Evolutionary conservation across 371 early-diverging fungal genomes (phyloP), one percentile per base, ranked within the genome.

Genomic region (Paramicrosporidium saccamoebae): DNA sequence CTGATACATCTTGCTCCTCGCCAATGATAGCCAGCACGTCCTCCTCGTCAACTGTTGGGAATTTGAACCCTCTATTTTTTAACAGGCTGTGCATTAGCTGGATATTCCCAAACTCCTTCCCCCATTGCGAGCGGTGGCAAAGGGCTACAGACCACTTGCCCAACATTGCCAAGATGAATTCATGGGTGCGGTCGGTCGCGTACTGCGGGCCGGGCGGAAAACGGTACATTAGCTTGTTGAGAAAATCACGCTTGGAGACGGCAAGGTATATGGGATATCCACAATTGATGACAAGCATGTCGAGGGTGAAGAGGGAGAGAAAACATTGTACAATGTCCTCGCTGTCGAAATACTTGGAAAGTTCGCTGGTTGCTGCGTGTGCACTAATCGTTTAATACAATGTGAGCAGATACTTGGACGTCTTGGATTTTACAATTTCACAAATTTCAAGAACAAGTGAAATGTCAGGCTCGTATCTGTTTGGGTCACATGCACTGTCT

Each of bases 251-350:
- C 14, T 69, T 61, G 10, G 66, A 64, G 19, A 90, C 58, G 33
- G 82, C 78, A 28, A 75, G 48, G 30, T 90, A 88, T 32, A 90
- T 79, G 0, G 92, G 61, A 39, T 78, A 74, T 0, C 86, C 88
- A 41, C 88, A 84, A 38, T 88, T 86, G 43, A 84, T 82, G 26
- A 82, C 73, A 31, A 79, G 72, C 28, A 63, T 61, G 39, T 88
- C 88, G 12, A 90, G 51, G n/a, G n/a, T n/a, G n/a, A n/a, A n/a
- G n/a, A n/a, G n/a, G n/a, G n/a, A 55, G 48, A 33, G 55, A 28
- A n/a, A 7, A 14, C 10, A 13, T 27, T 1, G 17, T 3, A 12
- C 12, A 1, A 8, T 11, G 8, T 12, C 17, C 5, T 14, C 10
- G 20, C 12, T 12, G 2, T 14, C 12, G 9, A 4, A 14, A 21